phyloP scores from a whole-genome alignment of 1,284 basidiomycete species.

The Entoloma clypeatum region DNA sequence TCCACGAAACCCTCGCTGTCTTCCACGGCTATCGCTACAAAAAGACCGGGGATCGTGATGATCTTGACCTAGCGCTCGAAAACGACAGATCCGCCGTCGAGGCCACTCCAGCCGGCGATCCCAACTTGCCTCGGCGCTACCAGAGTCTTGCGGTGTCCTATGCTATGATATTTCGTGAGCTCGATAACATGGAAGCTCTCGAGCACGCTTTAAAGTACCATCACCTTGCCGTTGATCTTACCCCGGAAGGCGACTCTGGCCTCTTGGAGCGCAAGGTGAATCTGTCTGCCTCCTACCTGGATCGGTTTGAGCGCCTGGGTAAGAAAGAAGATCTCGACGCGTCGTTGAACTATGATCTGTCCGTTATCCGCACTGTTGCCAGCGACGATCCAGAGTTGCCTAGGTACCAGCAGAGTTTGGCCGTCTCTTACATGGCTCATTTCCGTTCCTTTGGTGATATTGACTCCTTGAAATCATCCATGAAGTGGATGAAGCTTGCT shows the following conservation, averaged over 20 bases:
- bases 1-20: neutral
- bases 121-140: constrained; percentile 2
- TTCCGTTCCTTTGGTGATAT: neutral
- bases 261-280: neutral
- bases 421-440: neutral
- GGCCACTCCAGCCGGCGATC: constrained; percentile 1
- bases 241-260: constrained; percentile 1
- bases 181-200: neutral
- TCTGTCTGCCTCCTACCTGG: neutral
- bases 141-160: constrained; percentile 1
- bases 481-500: constrained; percentile 2
- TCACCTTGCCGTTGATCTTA: neutral
- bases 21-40: constrained; percentile 1
- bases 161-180: neutral
- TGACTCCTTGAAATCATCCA: neutral
- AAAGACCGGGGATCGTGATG: constrained; percentile 1
- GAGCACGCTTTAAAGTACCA: constrained; percentile 3
- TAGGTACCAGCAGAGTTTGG: constrained; percentile 1
- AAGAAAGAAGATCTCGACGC: constrained; percentile 1
- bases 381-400: constrained; percentile 2
- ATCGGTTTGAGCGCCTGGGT: neutral
- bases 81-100: constrained; percentile 3
- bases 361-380: neutral
- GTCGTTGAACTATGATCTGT: neutral
- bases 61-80: constrained; percentile 2